Conservation (phyloP, 352 stramenopile species). For the Pythium biforme region DNA sequence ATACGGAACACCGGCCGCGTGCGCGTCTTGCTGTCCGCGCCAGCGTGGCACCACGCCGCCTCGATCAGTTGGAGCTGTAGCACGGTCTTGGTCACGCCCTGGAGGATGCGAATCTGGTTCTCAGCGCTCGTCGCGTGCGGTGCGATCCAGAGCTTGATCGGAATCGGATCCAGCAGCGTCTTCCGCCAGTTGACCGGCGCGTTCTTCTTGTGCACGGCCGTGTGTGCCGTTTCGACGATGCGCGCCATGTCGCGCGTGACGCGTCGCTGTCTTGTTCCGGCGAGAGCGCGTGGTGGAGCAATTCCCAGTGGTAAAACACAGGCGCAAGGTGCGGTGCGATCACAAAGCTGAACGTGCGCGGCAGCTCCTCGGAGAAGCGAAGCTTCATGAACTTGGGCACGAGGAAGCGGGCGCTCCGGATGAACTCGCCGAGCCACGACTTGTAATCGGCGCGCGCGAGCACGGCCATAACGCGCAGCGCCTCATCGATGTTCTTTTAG, state of each 20-base stretch:
- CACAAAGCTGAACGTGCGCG: background rate
- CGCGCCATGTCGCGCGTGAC: background rate
- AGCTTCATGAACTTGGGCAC: slow-evolving; percentile 13
- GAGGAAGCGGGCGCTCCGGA: background rate
- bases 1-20: slow-evolving; percentile 1
- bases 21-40: background rate
- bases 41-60: background rate
- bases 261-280: background rate
- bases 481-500: background rate
- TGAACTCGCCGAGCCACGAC: slow-evolving; percentile 11
- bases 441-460: slow-evolving; percentile 4
- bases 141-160: slow-evolving; percentile 4
- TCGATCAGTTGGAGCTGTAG: slow-evolving; percentile 9
- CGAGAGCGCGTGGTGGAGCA: slow-evolving; percentile 3
- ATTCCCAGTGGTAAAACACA: slow-evolving; percentile 4
- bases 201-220: background rate
- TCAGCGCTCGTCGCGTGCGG: background rate
- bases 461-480: slow-evolving; percentile 8
- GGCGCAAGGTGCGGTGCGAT: background rate
- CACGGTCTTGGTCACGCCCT: slow-evolving; percentile 6
- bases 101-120: slow-evolving; percentile 8
- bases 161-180: slow-evolving; percentile 2
- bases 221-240: background rate
- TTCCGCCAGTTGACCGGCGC: slow-evolving; percentile 6
- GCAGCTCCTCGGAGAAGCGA: background rate